Evolutionary conservation across 2,329 filamentous ascomycete genomes (phyloP), one percentile per base, ranked within the genome.

Genomic region (Phyllosticta citribraziliensis): DNA sequence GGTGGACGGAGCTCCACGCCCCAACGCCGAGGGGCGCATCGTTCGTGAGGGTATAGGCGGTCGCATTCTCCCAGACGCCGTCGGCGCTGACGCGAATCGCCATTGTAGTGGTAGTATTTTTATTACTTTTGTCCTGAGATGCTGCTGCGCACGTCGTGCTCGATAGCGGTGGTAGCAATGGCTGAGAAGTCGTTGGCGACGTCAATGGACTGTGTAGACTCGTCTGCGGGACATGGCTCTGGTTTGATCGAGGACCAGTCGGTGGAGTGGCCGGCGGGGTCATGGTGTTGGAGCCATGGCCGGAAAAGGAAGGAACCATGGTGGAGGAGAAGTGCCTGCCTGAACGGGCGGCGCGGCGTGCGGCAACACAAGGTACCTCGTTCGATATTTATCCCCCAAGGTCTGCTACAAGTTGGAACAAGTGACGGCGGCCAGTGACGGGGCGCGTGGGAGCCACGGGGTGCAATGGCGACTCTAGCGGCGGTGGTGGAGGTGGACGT

Each of bases 1-100:
- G 65, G 62, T 71, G 74, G 0, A 74, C 72, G 64, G 73, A 67
- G 61, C 72, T 73, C 72, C 72, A 74, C 17, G 68, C 64, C 11
- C 72, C 72, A 17, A 65, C 66, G 17, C 72, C 72, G 12, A 74
- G 67, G 2, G 64, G 53, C 1, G 65, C 47, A 65, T 70, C 61
- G 67, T 71, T 20, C 35, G 69, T 65, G 4, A 65, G 64, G 52
- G 47, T 19, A 20, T 61, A 61, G 4, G 53, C 24, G 5, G 55
- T 56, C 5, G 58, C 25, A 30, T 56, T 61, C 30, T 61, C 58
- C 54, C 40, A 47, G 17, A 61, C 58, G 27, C 58, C 58, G 22
- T 61, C 58, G 17, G 40, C 51, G 51, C 19, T 25, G 51, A 25
- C 24, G 51, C 51, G 51, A 25, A 25, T 52, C 11, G 33, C 33